These are phyloP conservation scores for Choricystis sp. DNA, from an alignment of 139 green algal species.

Conservation along the genomic window DNA sequence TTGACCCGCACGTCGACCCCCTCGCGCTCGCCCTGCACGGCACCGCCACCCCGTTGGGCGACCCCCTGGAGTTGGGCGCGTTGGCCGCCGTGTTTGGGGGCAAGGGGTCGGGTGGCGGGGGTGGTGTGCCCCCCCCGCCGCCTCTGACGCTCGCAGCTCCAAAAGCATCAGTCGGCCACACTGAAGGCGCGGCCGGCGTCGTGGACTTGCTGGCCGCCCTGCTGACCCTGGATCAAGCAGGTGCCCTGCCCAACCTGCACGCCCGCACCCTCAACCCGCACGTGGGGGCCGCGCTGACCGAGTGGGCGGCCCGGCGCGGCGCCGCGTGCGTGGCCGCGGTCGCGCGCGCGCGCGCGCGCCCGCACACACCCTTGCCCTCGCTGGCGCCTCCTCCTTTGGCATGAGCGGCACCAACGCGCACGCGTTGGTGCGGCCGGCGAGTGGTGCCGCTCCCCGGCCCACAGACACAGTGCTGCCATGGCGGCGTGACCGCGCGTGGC, in stretches of 20 bases:
- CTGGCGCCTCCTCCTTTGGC: conserved; percentile 27
- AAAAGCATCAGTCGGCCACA: conserved; percentile 56
- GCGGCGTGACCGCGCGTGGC: conserved; percentile 7
- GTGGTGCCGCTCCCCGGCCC: neutral
- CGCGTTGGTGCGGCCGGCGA: conserved; percentile 18
- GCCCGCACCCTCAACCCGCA: conserved; percentile 33
- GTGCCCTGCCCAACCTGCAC: conserved; percentile 27
- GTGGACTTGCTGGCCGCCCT: conserved; percentile 31
- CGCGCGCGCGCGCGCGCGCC: no score
- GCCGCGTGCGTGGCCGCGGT: neutral
- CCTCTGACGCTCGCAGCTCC: neutral
- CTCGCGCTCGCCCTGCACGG: conserved; percentile 33
- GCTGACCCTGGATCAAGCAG: neutral
- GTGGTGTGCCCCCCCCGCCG: no score
- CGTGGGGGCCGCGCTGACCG: conserved; percentile 15
- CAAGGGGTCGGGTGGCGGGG: conserved; percentile 12
- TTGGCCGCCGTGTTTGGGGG: conserved; percentile 22
- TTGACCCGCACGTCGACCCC: conserved; percentile 3
- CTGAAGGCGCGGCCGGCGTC: conserved; percentile 58
- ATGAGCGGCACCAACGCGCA: conserved; percentile 49
- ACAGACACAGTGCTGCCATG: neutral
- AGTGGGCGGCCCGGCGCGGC: neutral
- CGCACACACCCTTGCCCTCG: neutral
- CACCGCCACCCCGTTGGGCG: conserved; percentile 60
- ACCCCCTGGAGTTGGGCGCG: conserved; percentile 49